These are phyloP conservation scores for Blepharisma stoltei DNA, from an alignment of 73 alveolate species.

Conservation along the genomic window DNA sequence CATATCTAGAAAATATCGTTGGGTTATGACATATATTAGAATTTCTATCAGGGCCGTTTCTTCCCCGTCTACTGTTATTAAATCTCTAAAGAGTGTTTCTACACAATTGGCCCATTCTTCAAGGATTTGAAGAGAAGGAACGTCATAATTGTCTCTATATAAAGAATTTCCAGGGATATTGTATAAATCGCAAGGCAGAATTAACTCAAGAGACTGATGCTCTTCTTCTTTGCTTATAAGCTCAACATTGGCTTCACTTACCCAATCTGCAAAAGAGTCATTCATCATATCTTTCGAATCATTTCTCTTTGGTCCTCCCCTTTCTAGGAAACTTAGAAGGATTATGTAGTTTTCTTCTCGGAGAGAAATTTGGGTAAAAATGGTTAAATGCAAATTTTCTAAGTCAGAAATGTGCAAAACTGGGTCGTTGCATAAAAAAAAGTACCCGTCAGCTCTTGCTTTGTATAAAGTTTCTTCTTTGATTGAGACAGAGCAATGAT, in stretches of 20 bases:
- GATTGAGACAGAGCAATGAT: constrained; percentile 35
- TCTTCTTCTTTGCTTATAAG: neutral
- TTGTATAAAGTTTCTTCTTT: constrained; percentile 33
- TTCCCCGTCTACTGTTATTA: constrained; percentile 52
- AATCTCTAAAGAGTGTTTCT: constrained; percentile 52
- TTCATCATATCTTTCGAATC: constrained; percentile 25
- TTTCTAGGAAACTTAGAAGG: constrained; percentile 21
- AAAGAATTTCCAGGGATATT: neutral
- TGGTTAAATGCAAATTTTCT: neutral
- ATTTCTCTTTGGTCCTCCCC: constrained; percentile 23
- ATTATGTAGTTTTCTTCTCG: constrained; percentile 20
- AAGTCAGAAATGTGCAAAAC: neutral
- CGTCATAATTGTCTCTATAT: constrained; percentile 37
- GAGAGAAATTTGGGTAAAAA: neutral
- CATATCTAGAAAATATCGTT: constrained; percentile 37
- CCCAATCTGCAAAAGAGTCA: constrained; percentile 28
- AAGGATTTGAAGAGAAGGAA: constrained; percentile 44
- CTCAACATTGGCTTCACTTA: neutral
- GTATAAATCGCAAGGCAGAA: constrained; percentile 26
- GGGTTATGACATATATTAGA: constrained; percentile 35
- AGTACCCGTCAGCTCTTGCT: constrained; percentile 37
- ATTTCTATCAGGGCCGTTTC: constrained; percentile 60
- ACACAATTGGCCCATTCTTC: constrained; percentile 55
- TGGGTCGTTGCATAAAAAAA: constrained; percentile 32
- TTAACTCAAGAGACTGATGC: constrained; percentile 12